Conservation (phyloP, 257 asterid species). For the Nicotiana sylvestris region DNA sequence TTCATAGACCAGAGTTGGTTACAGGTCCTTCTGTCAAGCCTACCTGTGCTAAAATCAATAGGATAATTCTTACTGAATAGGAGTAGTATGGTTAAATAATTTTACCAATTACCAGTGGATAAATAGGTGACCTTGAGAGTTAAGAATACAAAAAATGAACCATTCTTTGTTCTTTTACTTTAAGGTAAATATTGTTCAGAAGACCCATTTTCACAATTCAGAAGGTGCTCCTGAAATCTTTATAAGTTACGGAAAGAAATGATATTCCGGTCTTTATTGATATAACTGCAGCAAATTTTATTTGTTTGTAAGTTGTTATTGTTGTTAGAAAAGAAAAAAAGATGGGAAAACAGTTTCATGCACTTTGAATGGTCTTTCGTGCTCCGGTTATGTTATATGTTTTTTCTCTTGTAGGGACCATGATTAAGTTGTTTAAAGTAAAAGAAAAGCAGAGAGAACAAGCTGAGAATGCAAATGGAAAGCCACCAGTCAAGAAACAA, state of each 20-base stretch:
- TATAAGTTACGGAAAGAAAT: background rate
- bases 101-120: background rate
- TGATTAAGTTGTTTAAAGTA: conserved; percentile 90
- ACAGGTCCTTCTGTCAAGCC: background rate
- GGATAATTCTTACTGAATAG: background rate
- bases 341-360: background rate
- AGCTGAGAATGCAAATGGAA: conserved; percentile 86
- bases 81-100: background rate
- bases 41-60: background rate
- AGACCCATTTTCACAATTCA: background rate
- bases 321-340: background rate
- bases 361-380: background rate
- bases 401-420: conserved; percentile 36
- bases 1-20: background rate
- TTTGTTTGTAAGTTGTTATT: background rate
- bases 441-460: conserved; percentile 91
- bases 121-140: background rate
- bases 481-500: conserved; percentile 80
- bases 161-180: background rate
- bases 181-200: background rate
- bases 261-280: background rate
- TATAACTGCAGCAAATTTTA: background rate
- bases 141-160: background rate
- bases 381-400: background rate
- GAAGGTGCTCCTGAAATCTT: background rate